These are phyloP conservation scores for Suillus plorans DNA, from an alignment of 768 basidiomycete species.

Conservation along the genomic window DNA sequence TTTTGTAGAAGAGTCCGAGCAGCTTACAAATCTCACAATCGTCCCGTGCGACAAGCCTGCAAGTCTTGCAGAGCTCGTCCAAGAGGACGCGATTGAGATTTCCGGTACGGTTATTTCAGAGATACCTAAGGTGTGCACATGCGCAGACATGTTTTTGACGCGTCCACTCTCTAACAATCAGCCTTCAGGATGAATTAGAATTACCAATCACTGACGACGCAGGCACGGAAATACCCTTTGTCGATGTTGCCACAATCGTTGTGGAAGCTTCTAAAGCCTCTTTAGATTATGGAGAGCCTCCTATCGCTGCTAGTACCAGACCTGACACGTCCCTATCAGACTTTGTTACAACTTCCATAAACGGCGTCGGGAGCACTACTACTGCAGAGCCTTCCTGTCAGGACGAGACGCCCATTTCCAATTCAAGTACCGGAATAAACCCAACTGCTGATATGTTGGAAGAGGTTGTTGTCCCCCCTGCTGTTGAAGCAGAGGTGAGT, in stretches of 20 bases:
- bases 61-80: background rate
- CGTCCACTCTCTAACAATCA: slow-evolving; percentile 4
- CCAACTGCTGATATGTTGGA: background rate
- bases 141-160: slow-evolving; percentile 3
- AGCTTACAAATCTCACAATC: background rate
- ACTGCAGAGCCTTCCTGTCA: background rate
- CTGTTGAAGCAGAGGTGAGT: slow-evolving; percentile 3
- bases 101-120: background rate
- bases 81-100: slow-evolving; percentile 4
- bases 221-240: background rate
- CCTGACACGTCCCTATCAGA: slow-evolving; percentile 2
- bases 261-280: background rate
- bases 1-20: background rate
- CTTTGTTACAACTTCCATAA: slow-evolving; percentile 4
- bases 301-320: background rate
- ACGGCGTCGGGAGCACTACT: slow-evolving; percentile 8
- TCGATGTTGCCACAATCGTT: background rate
- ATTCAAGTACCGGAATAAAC: background rate
- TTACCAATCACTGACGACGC: background rate
- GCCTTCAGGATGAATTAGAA: background rate
- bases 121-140: slow-evolving; percentile 1
- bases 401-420: slow-evolving; percentile 2
- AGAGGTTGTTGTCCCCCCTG: background rate
- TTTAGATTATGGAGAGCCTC: background rate
- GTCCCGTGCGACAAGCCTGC: background rate